A percentile compares a stretch with the other conserved stretches of the same genome.
Conservation (phyloP, 2,329 filamentous ascomycete genomes). For the Cryphonectria radicalis region DNA sequence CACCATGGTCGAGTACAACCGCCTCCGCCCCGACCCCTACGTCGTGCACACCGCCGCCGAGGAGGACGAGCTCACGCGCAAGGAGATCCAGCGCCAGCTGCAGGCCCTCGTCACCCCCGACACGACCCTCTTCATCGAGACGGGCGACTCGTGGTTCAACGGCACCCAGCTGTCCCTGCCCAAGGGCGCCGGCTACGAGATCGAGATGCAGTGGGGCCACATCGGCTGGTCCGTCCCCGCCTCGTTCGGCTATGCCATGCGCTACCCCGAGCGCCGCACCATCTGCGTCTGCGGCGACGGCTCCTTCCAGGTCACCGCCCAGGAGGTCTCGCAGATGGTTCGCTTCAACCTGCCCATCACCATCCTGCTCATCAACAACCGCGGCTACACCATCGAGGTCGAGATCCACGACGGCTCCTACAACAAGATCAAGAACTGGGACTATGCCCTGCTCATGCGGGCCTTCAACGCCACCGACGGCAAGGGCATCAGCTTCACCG, state of each 20-base stretch:
- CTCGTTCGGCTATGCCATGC: conserved; percentile 35
- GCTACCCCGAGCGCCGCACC: conserved; percentile 34
- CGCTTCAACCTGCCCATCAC: conserved; percentile 38
- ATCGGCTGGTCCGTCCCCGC: conserved; percentile 38
- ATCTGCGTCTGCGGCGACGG: conserved; percentile 43
- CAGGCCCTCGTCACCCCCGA: conserved; percentile 32
- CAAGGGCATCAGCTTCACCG: conserved; percentile 32
- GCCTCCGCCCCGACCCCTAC: conserved; percentile 33
- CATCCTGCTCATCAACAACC: conserved; percentile 43
- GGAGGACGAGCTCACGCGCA: conserved; percentile 33
- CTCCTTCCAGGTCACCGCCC: conserved; percentile 43
- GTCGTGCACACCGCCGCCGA: conserved; percentile 29
- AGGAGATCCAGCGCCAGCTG: conserved; percentile 35
- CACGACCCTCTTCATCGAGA: conserved; percentile 35
- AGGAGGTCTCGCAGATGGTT: conserved; percentile 44
- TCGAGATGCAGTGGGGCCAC: conserved; percentile 39
- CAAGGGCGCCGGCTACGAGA: conserved; percentile 36
- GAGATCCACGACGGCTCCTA: conserved; percentile 43
- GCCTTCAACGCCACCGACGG: conserved; percentile 35
- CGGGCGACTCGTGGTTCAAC: conserved; percentile 38
- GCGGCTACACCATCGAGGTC: conserved; percentile 45
- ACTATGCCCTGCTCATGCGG: conserved; percentile 36
- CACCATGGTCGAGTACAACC: conserved; percentile 36
- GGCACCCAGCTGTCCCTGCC: conserved; percentile 35
- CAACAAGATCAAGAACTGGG: conserved; percentile 41